Percentiles rank a stretch among this genome's conserved stretches.
These are phyloP conservation scores for Verticillium nubilum DNA, from an alignment of 2,329 filamentous ascomycete genomes.

Conservation along the genomic window DNA sequence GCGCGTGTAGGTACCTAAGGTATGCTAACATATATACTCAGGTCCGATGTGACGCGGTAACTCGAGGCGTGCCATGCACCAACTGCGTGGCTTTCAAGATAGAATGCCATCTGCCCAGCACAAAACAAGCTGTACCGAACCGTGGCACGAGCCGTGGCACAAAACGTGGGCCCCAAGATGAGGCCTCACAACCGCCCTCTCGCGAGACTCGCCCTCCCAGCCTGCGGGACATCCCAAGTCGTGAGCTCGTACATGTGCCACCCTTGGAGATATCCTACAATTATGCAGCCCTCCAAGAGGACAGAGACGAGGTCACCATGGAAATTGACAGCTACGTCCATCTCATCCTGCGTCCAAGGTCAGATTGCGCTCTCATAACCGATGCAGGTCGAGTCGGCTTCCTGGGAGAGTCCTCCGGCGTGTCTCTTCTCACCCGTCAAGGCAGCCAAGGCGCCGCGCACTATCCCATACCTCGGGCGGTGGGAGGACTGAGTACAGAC, in stretches of 20 bases:
- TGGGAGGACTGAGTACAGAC: conserved; percentile 82
- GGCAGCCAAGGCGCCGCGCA: conserved; percentile 92
- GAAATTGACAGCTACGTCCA: conserved; percentile 76
- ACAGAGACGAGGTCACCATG: conserved; percentile 70
- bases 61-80: conserved; percentile 91
- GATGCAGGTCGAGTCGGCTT: conserved; percentile 93
- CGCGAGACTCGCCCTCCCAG: too few relatives aligned
- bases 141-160: too few relatives aligned
- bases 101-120: conserved; percentile 92
- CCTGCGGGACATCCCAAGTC: too few relatives aligned
- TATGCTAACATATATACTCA: too few relatives aligned
- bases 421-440: conserved; percentile 89
- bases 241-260: too few relatives aligned
- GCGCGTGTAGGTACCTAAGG: too few relatives aligned
- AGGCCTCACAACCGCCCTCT: too few relatives aligned
- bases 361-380: conserved; percentile 90
- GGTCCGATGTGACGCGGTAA: conserved; percentile 97
- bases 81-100: conserved; percentile 98
- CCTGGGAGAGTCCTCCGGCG: conserved; percentile 89
- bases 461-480: conserved; percentile 88
- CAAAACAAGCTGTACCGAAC: conserved; percentile 44
- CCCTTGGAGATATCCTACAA: too few relatives aligned
- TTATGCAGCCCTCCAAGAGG: not conserved
- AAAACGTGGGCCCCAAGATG: too few relatives aligned
- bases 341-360: conserved; percentile 91